Evolutionary conservation across 2,329 filamentous ascomycete species (phyloP).

Genomic region (Graphiopsis chlorocephala): DNA sequence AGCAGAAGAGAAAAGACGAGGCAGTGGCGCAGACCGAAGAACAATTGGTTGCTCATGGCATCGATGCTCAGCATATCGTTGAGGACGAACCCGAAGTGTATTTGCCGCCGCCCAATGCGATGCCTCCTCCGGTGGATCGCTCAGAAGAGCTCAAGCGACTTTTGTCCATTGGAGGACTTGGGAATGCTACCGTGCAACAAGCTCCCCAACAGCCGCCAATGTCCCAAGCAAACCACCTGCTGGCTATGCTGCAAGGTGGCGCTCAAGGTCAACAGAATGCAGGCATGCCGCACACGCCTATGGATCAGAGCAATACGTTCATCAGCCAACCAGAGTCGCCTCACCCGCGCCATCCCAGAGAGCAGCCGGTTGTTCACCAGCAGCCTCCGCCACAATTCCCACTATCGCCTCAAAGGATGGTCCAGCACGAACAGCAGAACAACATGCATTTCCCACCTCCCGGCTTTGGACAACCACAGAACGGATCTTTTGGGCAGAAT

Average conservation of each 20-base stretch:
- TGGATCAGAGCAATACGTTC: conserved; percentile 7
- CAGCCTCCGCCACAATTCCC: conserved; percentile 51
- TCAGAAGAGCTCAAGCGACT: conserved; percentile 51
- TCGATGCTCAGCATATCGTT: conserved; percentile 4
- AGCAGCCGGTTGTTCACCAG: conserved; percentile 47
- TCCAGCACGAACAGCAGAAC: conserved; percentile 28
- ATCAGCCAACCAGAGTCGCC: conserved; percentile 45
- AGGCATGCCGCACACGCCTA: conserved; percentile 6
- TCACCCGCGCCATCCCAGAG: conserved; percentile 47
- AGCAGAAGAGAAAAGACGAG: conserved; percentile 70
- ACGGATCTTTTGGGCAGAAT: not conserved
- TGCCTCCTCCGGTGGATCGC: conserved; percentile 20
- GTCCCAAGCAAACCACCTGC: conserved; percentile 49
- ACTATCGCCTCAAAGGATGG: conserved; percentile 34
- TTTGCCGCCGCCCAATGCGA: conserved; percentile 4
- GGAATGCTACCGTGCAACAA: not conserved
- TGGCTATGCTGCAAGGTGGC: conserved; percentile 54
- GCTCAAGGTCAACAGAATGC: conserved; percentile 22
- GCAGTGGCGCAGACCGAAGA: conserved; percentile 7
- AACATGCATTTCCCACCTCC: conserved; percentile 20
- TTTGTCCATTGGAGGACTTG: conserved; percentile 40
- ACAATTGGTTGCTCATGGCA: conserved; percentile 2
- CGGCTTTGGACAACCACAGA: conserved; percentile 9
- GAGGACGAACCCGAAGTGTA: conserved; percentile 4
- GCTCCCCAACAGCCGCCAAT: conserved; percentile 28